A percentile compares a stretch with the other conserved stretches of the same genome.
These are phyloP conservation scores for Cryptococcus sp. DNA, from an alignment of 1,284 basidiomycete genomes.

Conservation along the genomic window DNA sequence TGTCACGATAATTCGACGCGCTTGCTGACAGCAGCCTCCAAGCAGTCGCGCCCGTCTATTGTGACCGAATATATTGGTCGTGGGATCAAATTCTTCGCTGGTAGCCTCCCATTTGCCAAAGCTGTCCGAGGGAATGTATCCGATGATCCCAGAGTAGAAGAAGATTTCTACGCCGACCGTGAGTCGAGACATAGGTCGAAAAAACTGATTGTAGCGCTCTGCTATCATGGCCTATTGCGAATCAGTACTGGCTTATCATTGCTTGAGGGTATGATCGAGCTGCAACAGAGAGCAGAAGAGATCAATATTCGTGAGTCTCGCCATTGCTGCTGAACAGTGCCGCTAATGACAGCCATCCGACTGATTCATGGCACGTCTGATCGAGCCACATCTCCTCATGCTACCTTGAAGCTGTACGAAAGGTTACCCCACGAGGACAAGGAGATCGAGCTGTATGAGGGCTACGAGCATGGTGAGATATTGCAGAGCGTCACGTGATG, in stretches of 20 bases:
- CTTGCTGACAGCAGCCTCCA: constrained; percentile 24
- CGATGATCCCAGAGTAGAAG: constrained; percentile 53
- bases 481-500: neutral
- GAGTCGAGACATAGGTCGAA: neutral
- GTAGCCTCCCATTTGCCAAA: constrained; percentile 48
- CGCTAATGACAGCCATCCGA: constrained; percentile 40
- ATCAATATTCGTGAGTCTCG: constrained; percentile 40
- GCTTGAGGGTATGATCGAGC: constrained; percentile 48
- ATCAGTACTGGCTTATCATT: constrained; percentile 52
- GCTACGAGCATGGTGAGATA: constrained; percentile 50
- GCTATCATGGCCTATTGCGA: constrained; percentile 52
- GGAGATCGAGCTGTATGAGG: constrained; percentile 50
- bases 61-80: constrained; percentile 46
- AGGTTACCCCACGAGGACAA: constrained; percentile 47
- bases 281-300: constrained; percentile 40
- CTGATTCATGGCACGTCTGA: constrained; percentile 52
- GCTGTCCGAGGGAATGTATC: constrained; percentile 51
- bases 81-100: constrained; percentile 45
- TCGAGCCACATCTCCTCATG: constrained; percentile 49
- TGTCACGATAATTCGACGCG: constrained; percentile 10
- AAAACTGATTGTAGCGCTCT: constrained; percentile 32
- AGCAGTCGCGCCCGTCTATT: constrained; percentile 46
- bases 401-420: constrained; percentile 47
- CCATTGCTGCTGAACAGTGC: neutral
- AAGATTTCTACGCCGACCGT: constrained; percentile 48